Evolutionary conservation across 2,329 filamentous ascomycete genomes (phyloP), one percentile per base, ranked within the genome.

Genomic region (Dothideomycetes sp.): DNA sequence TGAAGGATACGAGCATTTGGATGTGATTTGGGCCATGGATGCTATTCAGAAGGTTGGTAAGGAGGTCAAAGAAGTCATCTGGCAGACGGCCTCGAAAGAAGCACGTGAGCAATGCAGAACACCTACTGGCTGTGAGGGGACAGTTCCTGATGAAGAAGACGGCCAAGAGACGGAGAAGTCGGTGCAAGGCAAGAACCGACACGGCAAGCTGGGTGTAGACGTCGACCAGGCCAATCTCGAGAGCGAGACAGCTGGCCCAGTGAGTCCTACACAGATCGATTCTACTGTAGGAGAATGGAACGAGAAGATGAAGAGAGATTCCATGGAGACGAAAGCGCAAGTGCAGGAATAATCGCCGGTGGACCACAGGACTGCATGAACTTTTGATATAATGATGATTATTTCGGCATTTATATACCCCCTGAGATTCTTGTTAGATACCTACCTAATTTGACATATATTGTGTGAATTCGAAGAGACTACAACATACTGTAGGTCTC

Each of bases 21-120:
- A 95, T 62, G 85, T 95, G 2, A 78, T 96, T 25, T 95, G 89
- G 89, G 87, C 88, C 0, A 85, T 95, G 70, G 87, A 95, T 55
- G 78, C 79, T 0, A 76, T 87, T 12, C 80, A 89, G 33, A 76
- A 89, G 58, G 84, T 95, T 1, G 91, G 88, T 4, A 71, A 68
- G 43, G 88, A 94, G 63, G 67, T 95, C 0, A 73, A 78, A 20
- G 80, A 89, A 53, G 80, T 93, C 11, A 61, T 95, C 10, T 95
- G 88, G 88, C 79, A 79, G 60, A 94, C 85, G 1, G 68, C 71
- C 41, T 60, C 69, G 3, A 59, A 64, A 15, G 64, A 68, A 67
- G 78, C 64, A 24, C 76, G 76, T 38, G 65, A 67, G 9, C 41
- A 62, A 16, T 89, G 82, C 53, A 70, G 77, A 18, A 67, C 76